Evolutionary conservation across 2,329 filamentous ascomycete genomes (phyloP), one percentile per base, ranked within the genome.

Genomic region (Didymella segeticola): DNA sequence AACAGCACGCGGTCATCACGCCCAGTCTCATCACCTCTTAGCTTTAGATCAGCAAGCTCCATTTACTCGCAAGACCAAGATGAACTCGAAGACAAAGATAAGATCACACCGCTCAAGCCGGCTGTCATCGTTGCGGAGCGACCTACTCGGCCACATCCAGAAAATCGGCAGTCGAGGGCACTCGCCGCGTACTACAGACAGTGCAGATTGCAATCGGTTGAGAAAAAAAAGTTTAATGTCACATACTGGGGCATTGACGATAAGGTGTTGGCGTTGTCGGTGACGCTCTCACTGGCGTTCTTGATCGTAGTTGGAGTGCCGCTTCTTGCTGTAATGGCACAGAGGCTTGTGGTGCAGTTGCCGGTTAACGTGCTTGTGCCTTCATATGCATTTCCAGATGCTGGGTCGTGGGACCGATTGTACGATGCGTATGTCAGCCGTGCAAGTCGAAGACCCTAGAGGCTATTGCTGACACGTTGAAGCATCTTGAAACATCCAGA

Each of bases 371-470:
- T 82, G 5, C 69, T 82, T 38, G 72, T 82, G 27, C 80, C 80
- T 46, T 76, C 82, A 31, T 81, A 81, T 60, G 67, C 80, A 22
- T 78, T 80, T 65, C 79, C 79, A 42, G 65, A 67, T 27, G 66
- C 70, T 4, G 74, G 71, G 7, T 75, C 77, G 8, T 82, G 80
- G 64, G 53, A 58, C 29, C 23, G 47, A 19, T 26, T 68, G 29
- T 58, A 58, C 9, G 48, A 60, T 25, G 41, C 60, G 63, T 68
- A 55, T 38, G 63, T 62, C 14, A 12, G 15, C 20, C 8, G 10
- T 25, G 10, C 9, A 15, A 11, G 5, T 34, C 12, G 12, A 2
- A 12, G 2, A 27, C 34, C 49, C 20, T 52, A 19, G 15, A 11
- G 5, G 8, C 11, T n/a, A 8, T 20, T 37, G 14, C 54, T 51